These are phyloP conservation scores for Cercospora zeina DNA, from an alignment of 2,329 filamentous ascomycete species.

Conservation along the genomic window DNA sequence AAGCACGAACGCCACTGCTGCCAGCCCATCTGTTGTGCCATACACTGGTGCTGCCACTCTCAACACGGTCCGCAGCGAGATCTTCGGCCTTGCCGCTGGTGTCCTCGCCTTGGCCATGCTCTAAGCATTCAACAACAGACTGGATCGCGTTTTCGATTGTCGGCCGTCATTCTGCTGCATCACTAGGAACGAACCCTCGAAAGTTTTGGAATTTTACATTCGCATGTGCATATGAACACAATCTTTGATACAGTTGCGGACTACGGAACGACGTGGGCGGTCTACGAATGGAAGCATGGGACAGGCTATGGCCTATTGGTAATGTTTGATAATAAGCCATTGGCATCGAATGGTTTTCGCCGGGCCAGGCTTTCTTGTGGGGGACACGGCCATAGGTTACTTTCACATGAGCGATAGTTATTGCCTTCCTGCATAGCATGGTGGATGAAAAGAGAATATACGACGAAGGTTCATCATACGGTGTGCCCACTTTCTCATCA, in stretches of 20 bases:
- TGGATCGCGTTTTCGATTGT: constrained; percentile 20
- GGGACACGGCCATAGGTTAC: background rate
- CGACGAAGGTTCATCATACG: constrained; percentile 7
- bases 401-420: background rate
- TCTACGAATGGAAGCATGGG: background rate
- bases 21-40: constrained; percentile 22
- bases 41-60: constrained; percentile 40
- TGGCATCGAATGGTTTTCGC: constrained; percentile 5
- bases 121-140: constrained; percentile 25
- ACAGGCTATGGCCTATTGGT: constrained; percentile 7
- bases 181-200: constrained; percentile 8
- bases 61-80: constrained; percentile 29
- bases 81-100: constrained; percentile 39
- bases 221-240: constrained; percentile 34
- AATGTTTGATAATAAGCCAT: constrained; percentile 12
- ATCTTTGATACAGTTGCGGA: constrained; percentile 20
- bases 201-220: constrained; percentile 29
- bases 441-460: background rate
- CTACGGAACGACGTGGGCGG: constrained; percentile 10
- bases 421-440: constrained; percentile 14
- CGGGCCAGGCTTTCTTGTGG: constrained; percentile 4
- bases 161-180: constrained; percentile 7
- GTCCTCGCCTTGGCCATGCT: constrained; percentile 36
- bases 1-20: constrained; percentile 25
- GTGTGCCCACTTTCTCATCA: background rate